Base-by-base conservation (phyloP, 345 rosid species). In the Rubroshorea leprosula region DNA sequence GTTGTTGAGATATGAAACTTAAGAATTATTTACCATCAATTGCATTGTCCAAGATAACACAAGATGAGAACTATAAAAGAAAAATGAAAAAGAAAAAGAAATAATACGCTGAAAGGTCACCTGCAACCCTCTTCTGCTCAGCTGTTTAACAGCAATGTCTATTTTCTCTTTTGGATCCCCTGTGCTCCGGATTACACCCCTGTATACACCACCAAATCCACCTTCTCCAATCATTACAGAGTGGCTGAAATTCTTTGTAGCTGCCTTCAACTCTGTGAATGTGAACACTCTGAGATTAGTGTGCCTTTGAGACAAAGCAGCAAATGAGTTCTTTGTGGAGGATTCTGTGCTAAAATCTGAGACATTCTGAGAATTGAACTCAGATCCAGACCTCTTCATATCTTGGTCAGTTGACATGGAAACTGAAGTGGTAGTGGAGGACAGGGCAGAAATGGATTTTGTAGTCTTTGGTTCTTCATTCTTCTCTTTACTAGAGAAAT, bases 201-300 rank as follows among this genome's bases (percentile, higher is more conserved):
- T 77, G 62, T 79, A 89, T 13, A 93, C 99, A 51, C 91, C 84
- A 31, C 99, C 97, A 44, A 93, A 93, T 20, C 99, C 96, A 55
- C 99, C 97, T 70, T 92, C 99, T 53, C 99, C 94, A 39, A 93
- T 70, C 96, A 93, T 86, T 49, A 89, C 74, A 24, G 97, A 81
- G 5, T 95, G 87, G 73, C 85, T 83, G 72, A 93, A 93, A 61
- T 80, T 86, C 81, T 93, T 89, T 0, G 99, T 93, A 44, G 96
- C 89, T 6, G 79, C 55, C 72, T 83, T 93, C 73, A 93, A 69
- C 62, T 93, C 99, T 5, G 71, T 65, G 54, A 86, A 80, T 21
- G 75, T 65, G 76, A 93, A 93, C 49, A 71, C 85, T 68, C 77
- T 79, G 58, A 93, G 86, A 68, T 86, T 81, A 62, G 82, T 77